These are phyloP conservation scores for Neurospora sp. DNA, from an alignment of 495 filamentous ascomycete species.

Conservation along the genomic window DNA sequence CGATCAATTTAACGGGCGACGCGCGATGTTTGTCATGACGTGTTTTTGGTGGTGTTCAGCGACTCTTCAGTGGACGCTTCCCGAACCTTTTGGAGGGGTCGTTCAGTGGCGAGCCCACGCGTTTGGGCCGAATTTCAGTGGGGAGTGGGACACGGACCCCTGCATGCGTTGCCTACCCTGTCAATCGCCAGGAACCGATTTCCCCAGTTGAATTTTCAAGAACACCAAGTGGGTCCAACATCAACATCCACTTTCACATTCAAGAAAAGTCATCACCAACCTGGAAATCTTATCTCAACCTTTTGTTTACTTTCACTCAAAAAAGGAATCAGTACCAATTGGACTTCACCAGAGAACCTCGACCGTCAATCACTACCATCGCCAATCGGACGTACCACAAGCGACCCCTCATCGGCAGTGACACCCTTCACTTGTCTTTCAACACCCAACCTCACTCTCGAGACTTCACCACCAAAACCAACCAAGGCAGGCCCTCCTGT, in stretches of 20 bases:
- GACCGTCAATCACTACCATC: rapidly evolving
- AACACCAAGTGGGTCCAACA: not conserved
- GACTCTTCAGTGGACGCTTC: not conserved
- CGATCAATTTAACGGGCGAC: not conserved
- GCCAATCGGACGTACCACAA: not conserved
- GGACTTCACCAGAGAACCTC: not conserved
- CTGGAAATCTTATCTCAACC: not conserved
- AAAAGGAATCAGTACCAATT: not conserved
- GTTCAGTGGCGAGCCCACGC: not conserved
- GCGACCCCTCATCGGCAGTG: not conserved
- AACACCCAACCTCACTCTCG: not conserved
- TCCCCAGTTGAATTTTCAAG: not conserved
- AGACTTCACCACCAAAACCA: not conserved
- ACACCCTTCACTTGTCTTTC: not conserved
- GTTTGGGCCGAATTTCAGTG: not conserved
- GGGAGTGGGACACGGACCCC: not conserved
- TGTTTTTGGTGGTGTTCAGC: not conserved
- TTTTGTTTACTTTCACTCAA: not conserved
- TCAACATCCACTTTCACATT: not conserved
- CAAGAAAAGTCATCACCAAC: not conserved
- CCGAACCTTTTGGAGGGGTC: not conserved
- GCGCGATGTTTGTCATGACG: not conserved
- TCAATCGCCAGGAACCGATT: not conserved
- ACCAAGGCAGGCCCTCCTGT: not conserved
- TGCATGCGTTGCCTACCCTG: not conserved